Evolutionary conservation across 805 yeast genomes (phyloP), one percentile per base, ranked within the genome.

Genomic region (Dipodascopsis tothii): DNA sequence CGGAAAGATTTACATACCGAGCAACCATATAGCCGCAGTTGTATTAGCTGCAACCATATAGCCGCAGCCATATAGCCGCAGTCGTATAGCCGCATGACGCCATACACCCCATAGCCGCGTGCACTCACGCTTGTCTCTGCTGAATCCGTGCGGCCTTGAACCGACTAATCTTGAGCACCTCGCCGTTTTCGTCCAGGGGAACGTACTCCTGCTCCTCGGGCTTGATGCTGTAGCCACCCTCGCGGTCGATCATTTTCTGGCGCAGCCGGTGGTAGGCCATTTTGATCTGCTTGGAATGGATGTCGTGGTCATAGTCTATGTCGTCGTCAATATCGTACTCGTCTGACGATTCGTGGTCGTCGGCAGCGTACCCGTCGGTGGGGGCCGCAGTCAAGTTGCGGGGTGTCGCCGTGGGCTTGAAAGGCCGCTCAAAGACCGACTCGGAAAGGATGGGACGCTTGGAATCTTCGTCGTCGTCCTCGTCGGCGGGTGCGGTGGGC

Each of bases 141-240:
- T n/a, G n/a, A n/a, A n/a, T n/a, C n/a, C 62, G 52, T 16, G 80
- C 77, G 18, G 77, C 71, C 56, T 67, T 80, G 57, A 82, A 82
- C 44, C 82, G 64, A 56, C 88, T 81, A 0, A 73, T 61, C 44
- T 66, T 74, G 4, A 72, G 56, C 0, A 76, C 76, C 41, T 77
- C 73, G 0, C 83, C 83, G 35, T 61, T 54, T 43, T 75, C 79
- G 56, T 82, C 85, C 11, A 80, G 64, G 0, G 84, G 84, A 48
- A 79, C 86, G 23, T 77, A 57, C 46, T 78, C 85, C 39, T 60
- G 51, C 23, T 71, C 80, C 41, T 68, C 64, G 1, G 67, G 68
- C 1, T 68, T 60, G 39, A 66, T 63, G 37, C 61, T 61, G 40
- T 54, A 71, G 3, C 44, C 61, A 21, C 28, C 60, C 44, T 43